These are phyloP conservation scores for Aegilops bicornis DNA, from an alignment of 176 grass and related monocot species.

Conservation along the genomic window DNA sequence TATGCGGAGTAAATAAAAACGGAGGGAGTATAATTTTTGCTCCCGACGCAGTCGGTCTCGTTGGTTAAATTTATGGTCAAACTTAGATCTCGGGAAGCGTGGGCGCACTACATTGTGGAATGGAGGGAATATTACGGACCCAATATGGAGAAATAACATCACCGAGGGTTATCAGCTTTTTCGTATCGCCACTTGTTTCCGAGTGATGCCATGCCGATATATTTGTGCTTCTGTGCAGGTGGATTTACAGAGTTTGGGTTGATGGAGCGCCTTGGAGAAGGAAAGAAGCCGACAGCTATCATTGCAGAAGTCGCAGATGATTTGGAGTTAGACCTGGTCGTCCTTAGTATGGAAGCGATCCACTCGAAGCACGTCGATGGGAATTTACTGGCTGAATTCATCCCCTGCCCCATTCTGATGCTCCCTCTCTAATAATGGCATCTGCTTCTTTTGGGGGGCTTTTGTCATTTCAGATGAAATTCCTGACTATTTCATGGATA, in stretches of 20 bases:
- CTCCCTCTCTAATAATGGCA: conserved; percentile 57
- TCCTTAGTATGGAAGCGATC: conserved; percentile 97
- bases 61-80: no score
- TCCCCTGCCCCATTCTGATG: conserved; percentile 88
- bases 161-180: not conserved
- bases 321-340: conserved; percentile 85
- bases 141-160: not conserved
- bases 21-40: no score
- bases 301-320: conserved; percentile 95
- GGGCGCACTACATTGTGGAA: no score
- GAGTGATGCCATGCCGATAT: not conserved
- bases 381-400: conserved; percentile 93
- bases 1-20: no score
- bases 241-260: conserved; percentile 93
- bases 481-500: not conserved
- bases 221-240: conserved; percentile 42
- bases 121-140: not conserved
- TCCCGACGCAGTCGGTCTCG: no score
- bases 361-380: conserved; percentile 95
- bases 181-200: not conserved
- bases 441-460: not conserved
- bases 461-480: conserved; percentile 18
- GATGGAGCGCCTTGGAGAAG: conserved; percentile 98
- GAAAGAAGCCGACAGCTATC: conserved; percentile 72
- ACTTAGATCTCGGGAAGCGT: no score